Evolutionary conservation across 306 rosid species (phyloP).

Genomic region (Styphnolobium japonicum): DNA sequence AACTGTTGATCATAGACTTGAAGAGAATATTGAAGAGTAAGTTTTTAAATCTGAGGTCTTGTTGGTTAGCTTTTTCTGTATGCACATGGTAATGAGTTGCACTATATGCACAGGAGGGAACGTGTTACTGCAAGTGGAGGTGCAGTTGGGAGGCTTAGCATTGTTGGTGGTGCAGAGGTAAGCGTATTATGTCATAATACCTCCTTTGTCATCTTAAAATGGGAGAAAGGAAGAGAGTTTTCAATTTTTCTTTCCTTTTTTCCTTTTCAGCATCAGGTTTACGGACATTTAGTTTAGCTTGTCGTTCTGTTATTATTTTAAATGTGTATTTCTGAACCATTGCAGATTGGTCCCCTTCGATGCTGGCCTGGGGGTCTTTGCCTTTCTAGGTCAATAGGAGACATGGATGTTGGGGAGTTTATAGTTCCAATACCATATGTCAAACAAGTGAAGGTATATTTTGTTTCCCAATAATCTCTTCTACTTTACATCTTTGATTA

Average conservation of each 20-base stretch:
- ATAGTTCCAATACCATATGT: conserved; percentile 73
- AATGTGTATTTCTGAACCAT: conserved; percentile 29
- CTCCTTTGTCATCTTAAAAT: background rate
- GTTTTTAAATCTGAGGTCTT: conserved; percentile 18
- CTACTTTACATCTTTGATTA: background rate
- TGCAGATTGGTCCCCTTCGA: conserved; percentile 96
- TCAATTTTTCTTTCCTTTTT: conserved; percentile 35
- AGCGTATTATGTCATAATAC: conserved; percentile 11
- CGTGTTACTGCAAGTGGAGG: conserved; percentile 97
- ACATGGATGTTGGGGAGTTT: conserved; percentile 75
- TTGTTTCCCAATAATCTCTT: background rate
- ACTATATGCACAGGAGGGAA: conserved; percentile 62
- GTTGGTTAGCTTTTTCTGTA: background rate
- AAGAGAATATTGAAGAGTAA: conserved; percentile 91
- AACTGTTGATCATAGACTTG: conserved; percentile 95
- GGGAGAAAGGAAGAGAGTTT: background rate
- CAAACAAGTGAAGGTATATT: conserved; percentile 71
- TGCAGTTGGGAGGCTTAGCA: conserved; percentile 94
- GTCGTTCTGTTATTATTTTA: background rate
- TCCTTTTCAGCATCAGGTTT: conserved; percentile 26
- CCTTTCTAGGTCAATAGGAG: conserved; percentile 78
- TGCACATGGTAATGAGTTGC: conserved; percentile 7
- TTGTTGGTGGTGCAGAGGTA: conserved; percentile 93
- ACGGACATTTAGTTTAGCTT: background rate
- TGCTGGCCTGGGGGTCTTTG: conserved; percentile 99